A percentile compares a stretch with the other conserved stretches of the same genome.
These are phyloP conservation scores for Sarocladiaceae sp. DNA, from an alignment of 2,329 filamentous ascomycete genomes.

Conservation along the genomic window DNA sequence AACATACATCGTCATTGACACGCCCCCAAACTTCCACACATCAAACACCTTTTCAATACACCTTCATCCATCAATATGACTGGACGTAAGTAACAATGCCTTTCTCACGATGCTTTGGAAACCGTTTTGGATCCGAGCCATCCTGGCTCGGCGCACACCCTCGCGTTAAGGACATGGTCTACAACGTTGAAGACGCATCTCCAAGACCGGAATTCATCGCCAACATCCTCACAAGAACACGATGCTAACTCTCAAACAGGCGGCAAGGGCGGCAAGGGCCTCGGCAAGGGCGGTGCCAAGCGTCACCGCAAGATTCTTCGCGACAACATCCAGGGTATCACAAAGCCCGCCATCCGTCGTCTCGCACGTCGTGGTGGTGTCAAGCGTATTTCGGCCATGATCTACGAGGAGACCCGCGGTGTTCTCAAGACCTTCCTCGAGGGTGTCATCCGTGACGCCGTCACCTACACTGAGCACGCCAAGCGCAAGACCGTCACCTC, in stretches of 20 bases:
- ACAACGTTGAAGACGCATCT: neutral
- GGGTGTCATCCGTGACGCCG: conserved; percentile 70
- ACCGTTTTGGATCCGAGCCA: too few relatives aligned
- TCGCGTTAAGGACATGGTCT: neutral
- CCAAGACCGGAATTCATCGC: too few relatives aligned
- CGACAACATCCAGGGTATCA: conserved; percentile 99
- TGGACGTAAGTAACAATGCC: conserved; percentile 58
- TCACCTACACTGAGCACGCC: conserved; percentile 76
- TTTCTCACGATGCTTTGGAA: conserved; percentile 9
- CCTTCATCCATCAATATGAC: conserved; percentile 54
- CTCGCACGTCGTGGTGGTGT: conserved; percentile 98
- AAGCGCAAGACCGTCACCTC: conserved; percentile 78
- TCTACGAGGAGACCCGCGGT: conserved; percentile 75
- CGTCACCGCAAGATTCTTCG: conserved; percentile 98
- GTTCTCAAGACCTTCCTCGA: conserved; percentile 77
- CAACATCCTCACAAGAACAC: neutral
- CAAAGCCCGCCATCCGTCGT: conserved; percentile 97
- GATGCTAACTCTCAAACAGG: conserved; percentile 43
- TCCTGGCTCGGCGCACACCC: neutral
- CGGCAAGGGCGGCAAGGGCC: conserved; percentile 95
- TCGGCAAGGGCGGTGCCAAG: conserved; percentile 98
- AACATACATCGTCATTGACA: conserved; percentile 10
- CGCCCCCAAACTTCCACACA: conserved; percentile 4
- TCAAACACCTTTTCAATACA: conserved; percentile 21
- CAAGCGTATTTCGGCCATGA: conserved; percentile 99